Evolutionary conservation across 1,284 basidiomycete species (phyloP).

Genomic region (Takashimella tepidaria): DNA sequence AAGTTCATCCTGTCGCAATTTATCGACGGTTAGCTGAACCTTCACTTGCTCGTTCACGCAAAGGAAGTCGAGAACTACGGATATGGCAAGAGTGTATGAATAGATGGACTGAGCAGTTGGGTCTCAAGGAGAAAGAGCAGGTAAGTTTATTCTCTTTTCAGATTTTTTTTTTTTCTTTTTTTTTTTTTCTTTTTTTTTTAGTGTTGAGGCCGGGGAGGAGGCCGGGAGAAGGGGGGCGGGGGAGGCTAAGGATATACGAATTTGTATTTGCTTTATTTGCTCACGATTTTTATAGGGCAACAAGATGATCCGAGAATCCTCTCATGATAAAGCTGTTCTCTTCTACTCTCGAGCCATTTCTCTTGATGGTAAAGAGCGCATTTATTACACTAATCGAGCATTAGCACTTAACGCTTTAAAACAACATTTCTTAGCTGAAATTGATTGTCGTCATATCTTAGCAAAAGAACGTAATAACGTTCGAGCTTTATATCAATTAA

Average conservation of each 20-base stretch:
- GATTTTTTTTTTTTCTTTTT: too few relatives aligned
- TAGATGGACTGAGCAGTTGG: conserved; percentile 47
- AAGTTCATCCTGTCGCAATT: conserved; percentile 44
- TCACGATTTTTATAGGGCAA: too few relatives aligned
- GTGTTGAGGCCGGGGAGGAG: too few relatives aligned
- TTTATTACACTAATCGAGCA: conserved; percentile 47
- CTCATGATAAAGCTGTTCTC: conserved; percentile 34
- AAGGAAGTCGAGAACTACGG: conserved; percentile 15
- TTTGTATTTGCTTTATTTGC: too few relatives aligned
- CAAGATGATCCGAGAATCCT: conserved; percentile 34
- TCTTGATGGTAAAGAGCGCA: conserved; percentile 47
- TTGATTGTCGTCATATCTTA: conserved; percentile 43
- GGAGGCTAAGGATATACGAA: too few relatives aligned
- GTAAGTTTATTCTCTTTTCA: conserved; percentile 17
- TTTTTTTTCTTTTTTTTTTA: too few relatives aligned
- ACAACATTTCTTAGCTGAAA: conserved; percentile 39
- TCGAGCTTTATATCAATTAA: conserved; percentile 47
- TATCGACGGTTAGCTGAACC: conserved; percentile 45
- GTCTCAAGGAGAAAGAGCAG: conserved; percentile 42
- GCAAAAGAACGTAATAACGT: conserved; percentile 42
- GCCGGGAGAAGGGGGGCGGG: too few relatives aligned
- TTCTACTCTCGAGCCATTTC: conserved; percentile 47
- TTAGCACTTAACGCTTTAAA: conserved; percentile 46
- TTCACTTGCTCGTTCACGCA: conserved; percentile 23
- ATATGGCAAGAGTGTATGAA: conserved; percentile 47